Base-by-base conservation (phyloP, 2,329 filamentous ascomycete species). In the Trichoderma citrinoviride region DNA sequence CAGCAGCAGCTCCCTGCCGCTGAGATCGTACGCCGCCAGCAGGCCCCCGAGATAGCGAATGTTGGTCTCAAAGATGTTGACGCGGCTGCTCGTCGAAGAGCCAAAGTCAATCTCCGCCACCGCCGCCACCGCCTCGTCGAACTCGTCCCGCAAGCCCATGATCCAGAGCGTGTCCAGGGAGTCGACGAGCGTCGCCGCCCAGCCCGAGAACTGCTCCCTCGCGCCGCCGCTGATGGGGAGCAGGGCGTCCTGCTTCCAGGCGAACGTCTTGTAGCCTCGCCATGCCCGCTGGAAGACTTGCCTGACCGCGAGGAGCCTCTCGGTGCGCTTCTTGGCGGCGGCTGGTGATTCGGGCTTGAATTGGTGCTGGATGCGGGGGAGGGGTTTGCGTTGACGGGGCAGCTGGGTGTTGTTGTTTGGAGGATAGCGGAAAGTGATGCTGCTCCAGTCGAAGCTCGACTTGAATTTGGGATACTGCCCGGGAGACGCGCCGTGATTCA, bases 131-230 rank as follows among this genome's bases (percentile, higher is more conserved):
- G 88, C 88, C 68, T 85, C 80, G 37, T 85, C 80, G 71, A 91
- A 92, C 65, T 91, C 88, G 0, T 84, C 78, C 67, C 82, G 82
- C 72, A 91, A 69, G 4, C 83, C 88, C 84, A 91, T 87, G 68
- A 91, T 88, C 88, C 88, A 91, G 15, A 92, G 78, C n/a, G 86
- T 87, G 72, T 91, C 89, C 60, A 90, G 79, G 3, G 85, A 78
- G 72, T 90, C 87, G n/a, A 90, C 86, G 64, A 90, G 77, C 6
- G 87, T 90, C 5, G 87, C 87, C 7, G 84, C 86, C 87, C 87
- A 90, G 25, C 87, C 88, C 15, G 85, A 85, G 74, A 88, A 89
- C 40, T 84, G 82, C 69, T 89, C 82, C 50, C 81, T 80, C 55
- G 74, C 77, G 2, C 73, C 70, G 12, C 81, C 85, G 17, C 81